Conservation (phyloP, 2,329 filamentous ascomycete genomes). For the Calonectria montana region DNA sequence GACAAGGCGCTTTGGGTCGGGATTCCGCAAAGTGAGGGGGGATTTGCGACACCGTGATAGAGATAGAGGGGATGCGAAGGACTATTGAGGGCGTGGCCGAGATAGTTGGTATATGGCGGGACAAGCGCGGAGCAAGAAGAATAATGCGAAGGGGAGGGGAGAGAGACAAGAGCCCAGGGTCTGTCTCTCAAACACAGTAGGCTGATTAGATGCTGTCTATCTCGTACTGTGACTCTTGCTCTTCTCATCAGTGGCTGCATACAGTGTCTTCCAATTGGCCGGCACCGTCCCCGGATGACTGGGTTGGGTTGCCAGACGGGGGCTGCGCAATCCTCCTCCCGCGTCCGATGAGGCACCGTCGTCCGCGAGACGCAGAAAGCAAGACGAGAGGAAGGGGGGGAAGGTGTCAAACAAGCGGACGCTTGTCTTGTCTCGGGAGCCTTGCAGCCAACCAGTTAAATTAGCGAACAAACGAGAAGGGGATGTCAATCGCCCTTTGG, state of each 20-base stretch:
- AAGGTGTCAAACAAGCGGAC: background rate
- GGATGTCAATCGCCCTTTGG: background rate
- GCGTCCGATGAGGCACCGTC: background rate
- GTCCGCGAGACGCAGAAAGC: background rate
- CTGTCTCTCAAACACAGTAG: conserved; percentile 14
- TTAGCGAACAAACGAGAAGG: background rate
- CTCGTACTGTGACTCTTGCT: background rate
- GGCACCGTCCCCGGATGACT: background rate
- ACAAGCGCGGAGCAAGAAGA: background rate
- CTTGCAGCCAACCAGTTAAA: background rate
- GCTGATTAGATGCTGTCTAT: background rate
- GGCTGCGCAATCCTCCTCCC: background rate
- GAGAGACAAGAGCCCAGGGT: background rate
- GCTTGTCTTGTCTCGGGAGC: conserved; percentile 1
- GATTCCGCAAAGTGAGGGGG: background rate
- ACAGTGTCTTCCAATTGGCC: background rate
- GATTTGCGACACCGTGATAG: background rate
- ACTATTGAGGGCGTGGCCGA: background rate
- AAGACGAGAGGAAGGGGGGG: background rate
- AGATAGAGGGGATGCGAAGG: background rate
- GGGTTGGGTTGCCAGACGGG: background rate
- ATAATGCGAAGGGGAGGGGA: background rate
- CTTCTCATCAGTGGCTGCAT: background rate
- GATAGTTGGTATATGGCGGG: background rate
- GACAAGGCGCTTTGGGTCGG: background rate